These are phyloP conservation scores for Coccomyxa sp. DNA, from an alignment of 139 green algal species.

Conservation along the genomic window DNA sequence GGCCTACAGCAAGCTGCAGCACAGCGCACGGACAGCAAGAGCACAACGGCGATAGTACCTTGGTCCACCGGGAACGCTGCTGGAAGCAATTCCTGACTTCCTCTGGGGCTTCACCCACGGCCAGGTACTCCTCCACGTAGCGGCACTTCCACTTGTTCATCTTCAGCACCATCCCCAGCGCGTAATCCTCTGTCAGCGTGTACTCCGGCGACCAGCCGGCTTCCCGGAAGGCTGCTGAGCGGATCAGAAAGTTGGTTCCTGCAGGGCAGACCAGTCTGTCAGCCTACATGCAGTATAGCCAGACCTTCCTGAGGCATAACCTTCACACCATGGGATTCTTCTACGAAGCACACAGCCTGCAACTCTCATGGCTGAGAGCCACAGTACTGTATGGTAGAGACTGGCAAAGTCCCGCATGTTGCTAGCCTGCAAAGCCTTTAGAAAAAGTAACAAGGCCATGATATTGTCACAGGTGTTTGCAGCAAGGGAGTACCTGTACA, in stretches of 20 bases:
- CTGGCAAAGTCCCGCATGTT: not conserved
- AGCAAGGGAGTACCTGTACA: conserved; percentile 18
- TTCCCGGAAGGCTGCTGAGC: conserved; percentile 27
- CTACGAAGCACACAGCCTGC: too few relatives aligned
- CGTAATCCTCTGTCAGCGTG: conserved; percentile 54
- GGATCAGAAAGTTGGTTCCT: conserved; percentile 35
- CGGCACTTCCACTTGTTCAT: conserved; percentile 28
- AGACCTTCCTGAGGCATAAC: conserved; percentile 15
- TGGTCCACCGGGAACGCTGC: conserved; percentile 66
- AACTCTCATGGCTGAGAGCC: too few relatives aligned
- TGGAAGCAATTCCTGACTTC: conserved; percentile 64
- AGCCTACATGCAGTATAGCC: not conserved
- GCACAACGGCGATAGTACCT: conserved; percentile 15
- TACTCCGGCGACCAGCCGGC: conserved; percentile 52
- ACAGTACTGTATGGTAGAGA: not conserved
- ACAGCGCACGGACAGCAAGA: not conserved
- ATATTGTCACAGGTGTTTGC: not conserved
- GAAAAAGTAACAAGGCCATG: not conserved
- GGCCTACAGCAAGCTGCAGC: too few relatives aligned
- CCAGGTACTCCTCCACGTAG: conserved; percentile 59
- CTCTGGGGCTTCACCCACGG: conserved; percentile 55
- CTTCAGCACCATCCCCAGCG: conserved; percentile 47
- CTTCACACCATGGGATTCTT: not conserved
- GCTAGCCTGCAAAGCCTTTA: not conserved
- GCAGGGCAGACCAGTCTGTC: not conserved